Base-by-base conservation (phyloP, 768 basidiomycete genomes). In the Russula olivacea region DNA sequence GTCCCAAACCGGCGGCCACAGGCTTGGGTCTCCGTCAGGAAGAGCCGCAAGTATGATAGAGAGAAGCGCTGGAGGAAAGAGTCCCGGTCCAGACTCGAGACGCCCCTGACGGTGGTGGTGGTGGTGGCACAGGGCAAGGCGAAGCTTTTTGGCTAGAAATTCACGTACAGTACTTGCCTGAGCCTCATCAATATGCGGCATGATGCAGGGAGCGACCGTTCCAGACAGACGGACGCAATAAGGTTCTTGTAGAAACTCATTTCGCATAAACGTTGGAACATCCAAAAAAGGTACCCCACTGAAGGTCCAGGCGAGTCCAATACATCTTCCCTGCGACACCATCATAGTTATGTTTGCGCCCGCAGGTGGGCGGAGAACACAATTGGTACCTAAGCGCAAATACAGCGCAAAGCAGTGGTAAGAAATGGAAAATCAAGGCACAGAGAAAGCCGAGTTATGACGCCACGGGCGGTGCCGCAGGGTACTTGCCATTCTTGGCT, bases 261-360 rank as follows among this genome's bases (percentile, higher is more conserved):
- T 54, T 55, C 52, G 57, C 51, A 63, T 63, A 63, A 45, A 36
- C 43, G 62, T 59, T 54, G 52, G 45, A 30, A 59, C 10, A 51
- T 53, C 56, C 23, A 36, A 59, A 64, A 48, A 19, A 32, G 43
- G 58, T 25, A 55, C 19, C 19, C 11, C 32, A 12, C n/a, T 47
- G 45, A 25, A 36, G 15, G 58, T 41, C 58, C 47, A 55, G 38
- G 48, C 34, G 41, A 60, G 49, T 43, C 15, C 49, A 19, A 4
- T 4, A 5, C 12, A 15, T 45, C 25, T 43, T 34, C 55, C 55
- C 25, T 51, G 43, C 41, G 40, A 49, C 30, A 25, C 3, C 23
- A 54, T 32, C 34, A 48, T 40, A 17, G 25, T 4, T 30, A 30
- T 53, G 2, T 23, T 48, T 63, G 10, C 58, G 58, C 56, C 51